Evolutionary conservation across 176 grass and related monocot genomes (phyloP).

Genomic region (Eragrostis curvula): DNA sequence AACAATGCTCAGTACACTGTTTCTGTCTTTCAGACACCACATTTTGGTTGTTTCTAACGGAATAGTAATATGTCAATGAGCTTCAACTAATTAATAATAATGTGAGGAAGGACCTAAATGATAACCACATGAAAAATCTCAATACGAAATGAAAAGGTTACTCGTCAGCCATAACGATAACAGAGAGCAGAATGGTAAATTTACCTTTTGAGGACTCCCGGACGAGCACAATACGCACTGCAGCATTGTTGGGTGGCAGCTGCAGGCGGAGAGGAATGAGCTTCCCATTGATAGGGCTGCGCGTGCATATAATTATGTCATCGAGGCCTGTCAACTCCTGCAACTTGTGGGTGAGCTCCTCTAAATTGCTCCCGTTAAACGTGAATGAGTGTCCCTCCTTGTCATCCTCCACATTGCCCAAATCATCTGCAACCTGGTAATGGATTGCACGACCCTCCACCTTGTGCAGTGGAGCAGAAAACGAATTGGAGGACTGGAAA

Average conservation of each 20-base stretch:
- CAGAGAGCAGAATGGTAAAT: not conserved
- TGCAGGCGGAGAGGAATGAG: constrained; percentile 71
- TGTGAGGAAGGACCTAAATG: constrained; percentile 5
- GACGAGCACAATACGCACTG: constrained; percentile 75
- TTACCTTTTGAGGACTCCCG: constrained; percentile 71
- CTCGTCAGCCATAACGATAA: not conserved
- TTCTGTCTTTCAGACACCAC: constrained; percentile 8
- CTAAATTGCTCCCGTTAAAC: constrained; percentile 74
- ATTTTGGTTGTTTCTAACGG: not conserved
- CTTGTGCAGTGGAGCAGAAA: constrained; percentile 55
- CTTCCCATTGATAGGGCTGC: constrained; percentile 65
- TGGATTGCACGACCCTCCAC: constrained; percentile 76
- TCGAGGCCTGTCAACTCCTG: constrained; percentile 62
- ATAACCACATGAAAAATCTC: not conserved
- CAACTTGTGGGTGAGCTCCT: constrained; percentile 69
- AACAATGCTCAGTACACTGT: not conserved
- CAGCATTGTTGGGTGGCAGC: constrained; percentile 80
- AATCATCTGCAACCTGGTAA: constrained; percentile 70
- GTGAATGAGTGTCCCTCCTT: constrained; percentile 47
- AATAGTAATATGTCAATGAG: not conserved
- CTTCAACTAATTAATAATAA: constrained; percentile 9
- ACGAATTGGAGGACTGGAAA: constrained; percentile 62
- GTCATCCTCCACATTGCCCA: constrained; percentile 67
- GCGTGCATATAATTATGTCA: constrained; percentile 73
- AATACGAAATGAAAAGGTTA: not conserved